These are phyloP conservation scores for Aspergillus hortae DNA, from an alignment of 2,329 filamentous ascomycete genomes.

Conservation along the genomic window DNA sequence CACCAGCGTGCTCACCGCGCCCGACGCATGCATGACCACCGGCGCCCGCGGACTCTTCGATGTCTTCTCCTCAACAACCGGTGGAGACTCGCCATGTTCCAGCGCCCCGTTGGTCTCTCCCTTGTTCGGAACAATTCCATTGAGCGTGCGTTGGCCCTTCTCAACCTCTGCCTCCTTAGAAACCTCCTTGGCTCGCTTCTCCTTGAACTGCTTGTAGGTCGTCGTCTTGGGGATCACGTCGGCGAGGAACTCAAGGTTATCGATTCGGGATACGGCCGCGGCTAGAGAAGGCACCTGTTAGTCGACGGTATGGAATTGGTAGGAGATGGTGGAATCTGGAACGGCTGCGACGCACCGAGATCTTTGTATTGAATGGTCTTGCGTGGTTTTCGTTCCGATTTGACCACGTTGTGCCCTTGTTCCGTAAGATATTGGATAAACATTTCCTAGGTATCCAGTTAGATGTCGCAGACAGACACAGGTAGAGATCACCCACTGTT, in stretches of 20 bases:
- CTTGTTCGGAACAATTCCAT: slow-evolving; percentile 20
- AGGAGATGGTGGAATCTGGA: background rate
- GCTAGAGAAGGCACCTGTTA: slow-evolving; percentile 48
- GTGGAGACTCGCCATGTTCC: slow-evolving; percentile 13
- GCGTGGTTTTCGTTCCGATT: slow-evolving; percentile 84
- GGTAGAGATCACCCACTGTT: slow-evolving; percentile 54
- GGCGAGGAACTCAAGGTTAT: slow-evolving; percentile 91
- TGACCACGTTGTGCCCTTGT: slow-evolving; percentile 82
- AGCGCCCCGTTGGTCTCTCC: slow-evolving; percentile 21
- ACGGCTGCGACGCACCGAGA: slow-evolving; percentile 57
- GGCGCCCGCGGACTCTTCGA: slow-evolving; percentile 30
- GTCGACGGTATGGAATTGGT: background rate
- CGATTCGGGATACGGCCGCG: slow-evolving; percentile 78
- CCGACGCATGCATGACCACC: slow-evolving; percentile 26
- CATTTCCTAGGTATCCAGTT: slow-evolving; percentile 63
- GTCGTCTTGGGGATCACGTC: slow-evolving; percentile 87
- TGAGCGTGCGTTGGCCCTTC: slow-evolving; percentile 39
- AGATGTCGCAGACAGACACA: background rate
- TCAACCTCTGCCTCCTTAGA: slow-evolving; percentile 28
- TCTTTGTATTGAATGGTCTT: slow-evolving; percentile 96
- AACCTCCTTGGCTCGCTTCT: slow-evolving; percentile 46
- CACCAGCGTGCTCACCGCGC: slow-evolving; percentile 53
- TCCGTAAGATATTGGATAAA: slow-evolving; percentile 90
- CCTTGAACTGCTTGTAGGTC: slow-evolving; percentile 75
- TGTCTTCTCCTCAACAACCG: slow-evolving; percentile 15